Base-by-base conservation (phyloP, 345 rosid genomes). In the Citrus mangshanensis region DNA sequence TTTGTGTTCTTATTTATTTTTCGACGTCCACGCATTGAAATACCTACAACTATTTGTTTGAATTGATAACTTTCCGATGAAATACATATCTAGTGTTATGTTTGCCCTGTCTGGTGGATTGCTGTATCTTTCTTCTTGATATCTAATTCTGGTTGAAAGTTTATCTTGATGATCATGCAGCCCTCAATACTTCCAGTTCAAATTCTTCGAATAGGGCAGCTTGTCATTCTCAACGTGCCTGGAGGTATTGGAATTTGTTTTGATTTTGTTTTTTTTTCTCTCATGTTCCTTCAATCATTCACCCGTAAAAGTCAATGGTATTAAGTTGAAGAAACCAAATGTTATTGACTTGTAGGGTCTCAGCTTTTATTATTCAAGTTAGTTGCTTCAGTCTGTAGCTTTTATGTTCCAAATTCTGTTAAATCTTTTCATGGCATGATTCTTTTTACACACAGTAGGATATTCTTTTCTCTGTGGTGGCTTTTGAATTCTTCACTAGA, bases 161-260 rank as follows among this genome's bases (percentile, higher is more conserved):
- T 34, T 77, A 40, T 69, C 51, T 24, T 70, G 24, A 22, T 59
- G 8, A 58, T 77, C 63, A 21, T 78, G 81, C 91, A 90, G 92
- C 93, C 93, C 32, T 83, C 92, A 28, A 76, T 90, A 54, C 93
- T 90, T 84, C 93, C 93, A 34, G 69, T 90, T 65, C 93, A 90
- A 77, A 88, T 86, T 51, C 69, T 88, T 62, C 90, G 78, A 34
- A 79, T 90, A 28, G 93, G 93, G 54, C 91, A 88, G 75, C 80
- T 90, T 10, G 86, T 87, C 77, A 88, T 90, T 78, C 93, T 90
- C 46, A 70, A 88, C 22, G 91, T 83, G 70, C 93, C 93, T 54
- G 89, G 89, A 88, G 93, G 93, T 90, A 86, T 24, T 4, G 4
- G 34, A 5, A 76, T 65, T 18, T 77, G 62, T 54, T 49, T 58